Evolutionary conservation across 768 basidiomycete species (phyloP).

Genomic region (Paxillus involutus): DNA sequence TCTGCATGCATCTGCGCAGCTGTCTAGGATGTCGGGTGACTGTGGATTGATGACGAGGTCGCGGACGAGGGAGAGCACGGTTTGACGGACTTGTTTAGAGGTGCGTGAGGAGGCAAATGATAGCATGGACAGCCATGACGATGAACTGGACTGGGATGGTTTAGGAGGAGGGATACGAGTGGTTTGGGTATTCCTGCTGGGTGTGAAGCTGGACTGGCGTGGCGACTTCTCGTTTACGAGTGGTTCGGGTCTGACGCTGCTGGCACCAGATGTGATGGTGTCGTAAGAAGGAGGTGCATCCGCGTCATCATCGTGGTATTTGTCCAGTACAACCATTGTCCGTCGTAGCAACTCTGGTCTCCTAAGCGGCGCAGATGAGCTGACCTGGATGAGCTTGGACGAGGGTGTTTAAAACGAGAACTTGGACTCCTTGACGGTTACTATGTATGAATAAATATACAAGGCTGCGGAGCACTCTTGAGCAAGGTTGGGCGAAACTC

Average conservation of each 20-base stretch:
- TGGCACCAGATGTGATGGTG: slow-evolving; percentile 2
- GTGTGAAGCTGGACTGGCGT: not conserved
- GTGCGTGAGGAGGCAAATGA: slow-evolving; percentile 22
- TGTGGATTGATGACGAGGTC: slow-evolving; percentile 44
- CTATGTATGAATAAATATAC: too few relatives aligned
- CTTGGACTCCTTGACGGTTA: too few relatives aligned
- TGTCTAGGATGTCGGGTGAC: slow-evolving; percentile 20
- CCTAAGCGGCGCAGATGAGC: too few relatives aligned
- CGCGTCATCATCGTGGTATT: slow-evolving; percentile 8
- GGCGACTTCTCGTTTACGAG: slow-evolving; percentile 13
- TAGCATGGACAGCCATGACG: slow-evolving; percentile 18
- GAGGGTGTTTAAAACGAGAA: too few relatives aligned
- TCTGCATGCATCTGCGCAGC: slow-evolving; percentile 60
- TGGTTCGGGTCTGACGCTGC: not conserved
- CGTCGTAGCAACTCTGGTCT: not conserved
- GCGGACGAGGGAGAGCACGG: slow-evolving; percentile 53
- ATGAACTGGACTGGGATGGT: slow-evolving; percentile 1
- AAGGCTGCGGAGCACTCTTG: too few relatives aligned
- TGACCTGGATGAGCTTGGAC: too few relatives aligned
- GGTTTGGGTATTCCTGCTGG: not conserved
- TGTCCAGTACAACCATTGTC: slow-evolving; percentile 23
- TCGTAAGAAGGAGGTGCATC: slow-evolving; percentile 29
- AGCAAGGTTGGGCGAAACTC: too few relatives aligned
- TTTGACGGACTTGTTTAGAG: slow-evolving; percentile 50
- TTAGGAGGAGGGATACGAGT: not conserved